Evolutionary conservation across 345 rosid species (phyloP).

Genomic region (Xanthoceras sorbifolium): DNA sequence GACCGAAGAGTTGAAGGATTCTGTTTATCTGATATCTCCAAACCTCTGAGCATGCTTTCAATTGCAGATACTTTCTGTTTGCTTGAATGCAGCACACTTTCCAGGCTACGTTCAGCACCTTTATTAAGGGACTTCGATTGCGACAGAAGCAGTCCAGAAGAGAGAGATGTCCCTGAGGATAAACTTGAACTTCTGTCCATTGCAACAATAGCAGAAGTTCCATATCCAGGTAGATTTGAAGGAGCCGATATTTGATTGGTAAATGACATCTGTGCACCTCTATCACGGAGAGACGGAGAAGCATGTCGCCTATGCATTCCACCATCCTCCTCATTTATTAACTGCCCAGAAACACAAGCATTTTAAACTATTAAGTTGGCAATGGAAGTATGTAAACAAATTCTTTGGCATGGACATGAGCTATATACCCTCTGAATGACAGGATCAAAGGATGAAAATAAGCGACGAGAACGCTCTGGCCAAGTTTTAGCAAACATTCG

Average conservation of each 20-base stretch:
- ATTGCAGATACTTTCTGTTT: slow-evolving; percentile 99
- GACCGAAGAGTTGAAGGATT: slow-evolving; percentile 77
- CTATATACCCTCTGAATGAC: slow-evolving; percentile 89
- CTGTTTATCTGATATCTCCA: slow-evolving; percentile 84
- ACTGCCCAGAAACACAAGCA: slow-evolving; percentile 39
- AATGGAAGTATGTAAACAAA: not conserved
- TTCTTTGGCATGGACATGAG: not conserved
- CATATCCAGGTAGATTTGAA: slow-evolving; percentile 75
- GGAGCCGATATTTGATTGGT: slow-evolving; percentile 57
- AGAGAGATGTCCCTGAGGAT: slow-evolving; percentile 63
- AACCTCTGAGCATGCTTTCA: slow-evolving; percentile 97
- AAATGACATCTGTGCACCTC: slow-evolving; percentile 65
- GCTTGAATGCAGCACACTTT: slow-evolving; percentile 94
- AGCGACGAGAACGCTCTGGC: slow-evolving; percentile 98
- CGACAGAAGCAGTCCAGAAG: slow-evolving; percentile 78
- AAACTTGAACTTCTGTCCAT: slow-evolving; percentile 89
- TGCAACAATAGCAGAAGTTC: slow-evolving; percentile 95
- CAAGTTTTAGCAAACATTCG: slow-evolving; percentile 97
- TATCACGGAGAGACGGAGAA: slow-evolving; percentile 91
- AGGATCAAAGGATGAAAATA: slow-evolving; percentile 91
- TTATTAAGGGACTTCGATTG: slow-evolving; percentile 69
- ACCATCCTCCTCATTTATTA: slow-evolving; percentile 94
- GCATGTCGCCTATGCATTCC: slow-evolving; percentile 94
- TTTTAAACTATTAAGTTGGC: slow-evolving; percentile 1
- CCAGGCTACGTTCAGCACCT: slow-evolving; percentile 88